These are phyloP conservation scores for Paramecium primaurelia DNA, from an alignment of 73 alveolate species.

Conservation along the genomic window DNA sequence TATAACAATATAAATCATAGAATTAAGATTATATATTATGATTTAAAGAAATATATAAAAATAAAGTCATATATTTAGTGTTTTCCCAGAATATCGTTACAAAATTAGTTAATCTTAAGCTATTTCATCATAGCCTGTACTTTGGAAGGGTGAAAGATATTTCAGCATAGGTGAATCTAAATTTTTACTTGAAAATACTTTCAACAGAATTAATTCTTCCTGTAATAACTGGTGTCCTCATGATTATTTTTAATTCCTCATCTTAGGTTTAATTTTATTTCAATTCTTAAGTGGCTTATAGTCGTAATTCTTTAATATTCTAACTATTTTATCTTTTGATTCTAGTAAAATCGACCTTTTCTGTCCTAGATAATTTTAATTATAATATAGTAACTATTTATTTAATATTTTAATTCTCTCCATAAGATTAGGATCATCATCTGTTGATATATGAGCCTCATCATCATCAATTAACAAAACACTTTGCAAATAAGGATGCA, in stretches of 20 bases:
- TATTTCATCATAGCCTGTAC: neutral
- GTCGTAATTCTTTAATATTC: neutral
- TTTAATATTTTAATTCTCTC: neutral
- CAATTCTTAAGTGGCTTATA: neutral
- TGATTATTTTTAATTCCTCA: neutral
- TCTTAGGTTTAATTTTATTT: neutral
- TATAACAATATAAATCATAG: neutral
- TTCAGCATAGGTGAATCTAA: constrained; percentile 6
- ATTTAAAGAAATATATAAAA: neutral
- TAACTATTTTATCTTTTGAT: neutral
- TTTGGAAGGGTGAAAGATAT: neutral
- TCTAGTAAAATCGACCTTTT: neutral
- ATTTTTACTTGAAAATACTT: neutral
- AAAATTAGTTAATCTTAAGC: neutral
- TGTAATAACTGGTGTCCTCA: constrained; percentile 50
- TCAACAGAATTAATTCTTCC: constrained; percentile 31
- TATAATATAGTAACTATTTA: neutral
- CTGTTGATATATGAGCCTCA: neutral
- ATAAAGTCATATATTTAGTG: neutral
- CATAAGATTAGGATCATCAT: constrained; percentile 26
- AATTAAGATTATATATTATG: neutral
- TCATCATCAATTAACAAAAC: neutral
- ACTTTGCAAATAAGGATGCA: neutral
- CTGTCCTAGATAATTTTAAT: neutral
- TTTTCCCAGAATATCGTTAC: neutral